These are phyloP conservation scores for Lasiodiplodia gonubiensis DNA, from an alignment of 2,329 filamentous ascomycete genomes.

Conservation along the genomic window DNA sequence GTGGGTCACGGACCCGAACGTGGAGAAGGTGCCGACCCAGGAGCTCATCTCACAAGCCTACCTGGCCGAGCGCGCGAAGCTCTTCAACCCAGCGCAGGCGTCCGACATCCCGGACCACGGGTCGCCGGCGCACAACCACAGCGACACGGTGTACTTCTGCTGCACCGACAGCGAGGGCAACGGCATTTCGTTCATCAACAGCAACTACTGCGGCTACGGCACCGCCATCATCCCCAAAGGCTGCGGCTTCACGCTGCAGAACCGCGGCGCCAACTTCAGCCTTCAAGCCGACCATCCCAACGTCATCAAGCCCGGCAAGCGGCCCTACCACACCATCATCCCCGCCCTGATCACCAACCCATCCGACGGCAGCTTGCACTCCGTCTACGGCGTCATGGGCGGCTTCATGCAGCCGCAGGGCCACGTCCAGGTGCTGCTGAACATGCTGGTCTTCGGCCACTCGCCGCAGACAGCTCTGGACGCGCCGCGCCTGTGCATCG, in stretches of 20 bases:
- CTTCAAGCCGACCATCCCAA: slow-evolving; percentile 74
- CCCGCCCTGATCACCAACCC: slow-evolving; percentile 85
- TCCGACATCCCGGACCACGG: slow-evolving; percentile 68
- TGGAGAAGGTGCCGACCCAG: slow-evolving; percentile 70
- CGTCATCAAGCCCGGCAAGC: slow-evolving; percentile 76
- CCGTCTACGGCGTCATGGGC: slow-evolving; percentile 95
- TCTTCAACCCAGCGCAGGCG: slow-evolving; percentile 63
- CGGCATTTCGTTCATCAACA: slow-evolving; percentile 95
- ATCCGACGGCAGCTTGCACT: slow-evolving; percentile 75
- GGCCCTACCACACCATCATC: slow-evolving; percentile 98
- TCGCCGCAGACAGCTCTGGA: slow-evolving; percentile 89
- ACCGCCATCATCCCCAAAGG: slow-evolving; percentile 82
- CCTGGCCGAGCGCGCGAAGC: slow-evolving; percentile 70
- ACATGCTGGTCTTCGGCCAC: slow-evolving; percentile 81
- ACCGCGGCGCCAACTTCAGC: slow-evolving; percentile 86
- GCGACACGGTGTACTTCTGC: slow-evolving; percentile 94
- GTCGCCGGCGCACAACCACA: slow-evolving; percentile 74
- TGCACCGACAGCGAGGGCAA: slow-evolving; percentile 83
- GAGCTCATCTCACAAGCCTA: slow-evolving; percentile 75
- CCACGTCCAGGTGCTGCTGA: slow-evolving; percentile 89
- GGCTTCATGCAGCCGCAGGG: slow-evolving; percentile 99
- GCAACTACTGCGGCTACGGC: slow-evolving; percentile 88
- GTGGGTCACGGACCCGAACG: slow-evolving; percentile 86
- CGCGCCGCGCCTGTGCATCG: slow-evolving; percentile 88
- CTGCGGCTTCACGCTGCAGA: slow-evolving; percentile 93